Evolutionary conservation across 2,329 filamentous ascomycete species (phyloP).

Genomic region (Hymenoscyphus fraxineus): DNA sequence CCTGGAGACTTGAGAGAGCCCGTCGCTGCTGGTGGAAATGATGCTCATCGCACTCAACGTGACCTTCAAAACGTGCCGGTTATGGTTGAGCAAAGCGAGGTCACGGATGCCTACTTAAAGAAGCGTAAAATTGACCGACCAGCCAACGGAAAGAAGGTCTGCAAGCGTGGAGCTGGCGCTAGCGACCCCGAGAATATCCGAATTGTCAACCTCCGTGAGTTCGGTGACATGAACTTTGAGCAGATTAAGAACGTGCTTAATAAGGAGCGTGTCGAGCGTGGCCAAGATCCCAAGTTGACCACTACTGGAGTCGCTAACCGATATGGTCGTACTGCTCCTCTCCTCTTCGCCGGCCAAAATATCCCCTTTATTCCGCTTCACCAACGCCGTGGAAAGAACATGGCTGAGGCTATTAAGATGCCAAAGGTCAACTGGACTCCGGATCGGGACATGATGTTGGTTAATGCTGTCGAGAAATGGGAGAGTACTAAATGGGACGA

Average conservation of each 20-base stretch:
- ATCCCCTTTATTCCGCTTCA: constrained; percentile 25
- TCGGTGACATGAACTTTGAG: constrained; percentile 17
- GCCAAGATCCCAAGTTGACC: constrained; percentile 23
- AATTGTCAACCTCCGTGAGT: constrained; percentile 33
- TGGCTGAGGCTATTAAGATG: neutral
- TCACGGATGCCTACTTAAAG: constrained; percentile 26
- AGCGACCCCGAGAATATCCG: constrained; percentile 34
- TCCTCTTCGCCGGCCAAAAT: constrained; percentile 30
- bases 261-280: constrained; percentile 18
- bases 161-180: constrained; percentile 27
- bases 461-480: constrained; percentile 18
- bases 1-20: neutral
- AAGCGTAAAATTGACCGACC: constrained; percentile 27
- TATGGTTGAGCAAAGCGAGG: constrained; percentile 14
- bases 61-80: constrained; percentile 21
- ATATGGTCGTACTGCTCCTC: constrained; percentile 34
- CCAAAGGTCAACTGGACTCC: constrained; percentile 19
- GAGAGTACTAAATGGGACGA: constrained; percentile 25
- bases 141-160: constrained; percentile 20
- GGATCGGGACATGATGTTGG: constrained; percentile 22
- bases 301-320: constrained; percentile 26
- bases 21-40: neutral
- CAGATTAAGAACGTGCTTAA: constrained; percentile 29
- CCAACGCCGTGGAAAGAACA: constrained; percentile 14
- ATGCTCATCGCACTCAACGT: constrained; percentile 2